Evolutionary conservation across 495 filamentous ascomycete species (phyloP).

Genomic region (Rusavskia elegans): DNA sequence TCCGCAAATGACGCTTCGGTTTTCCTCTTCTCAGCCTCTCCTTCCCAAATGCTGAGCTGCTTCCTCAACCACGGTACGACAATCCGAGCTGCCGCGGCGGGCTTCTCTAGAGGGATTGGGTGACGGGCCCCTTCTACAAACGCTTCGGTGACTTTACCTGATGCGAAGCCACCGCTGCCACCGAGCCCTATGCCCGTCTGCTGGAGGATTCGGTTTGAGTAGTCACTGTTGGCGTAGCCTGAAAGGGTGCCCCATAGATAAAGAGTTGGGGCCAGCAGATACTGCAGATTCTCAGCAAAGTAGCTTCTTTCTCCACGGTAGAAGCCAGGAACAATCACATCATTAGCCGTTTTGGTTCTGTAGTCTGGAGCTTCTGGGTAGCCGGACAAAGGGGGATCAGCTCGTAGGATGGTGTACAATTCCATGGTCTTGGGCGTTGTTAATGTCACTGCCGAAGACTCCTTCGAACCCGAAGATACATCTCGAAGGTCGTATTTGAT

Average conservation of each 20-base stretch:
- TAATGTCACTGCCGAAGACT: constrained; percentile 27
- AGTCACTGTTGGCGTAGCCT: neutral
- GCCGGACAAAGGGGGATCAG: neutral
- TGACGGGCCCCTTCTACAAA: constrained; percentile 1
- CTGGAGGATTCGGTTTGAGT: neutral
- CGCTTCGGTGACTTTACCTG: neutral
- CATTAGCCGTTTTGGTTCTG: neutral
- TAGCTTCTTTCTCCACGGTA: constrained; percentile 1
- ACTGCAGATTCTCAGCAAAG: neutral
- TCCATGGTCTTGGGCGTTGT: constrained; percentile 51
- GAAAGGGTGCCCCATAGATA: constrained; percentile 1
- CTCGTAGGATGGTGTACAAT: constrained; percentile 20
- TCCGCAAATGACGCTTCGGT: neutral
- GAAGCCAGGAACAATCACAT: neutral
- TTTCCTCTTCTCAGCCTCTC: neutral
- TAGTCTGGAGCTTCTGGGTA: constrained; percentile 1
- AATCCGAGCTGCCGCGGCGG: neutral
- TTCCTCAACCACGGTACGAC: neutral
- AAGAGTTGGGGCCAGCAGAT: neutral
- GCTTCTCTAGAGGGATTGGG: constrained; percentile 3
- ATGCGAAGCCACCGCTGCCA: constrained; percentile 6
- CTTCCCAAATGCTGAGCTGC: neutral
- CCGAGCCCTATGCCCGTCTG: constrained; percentile 1
- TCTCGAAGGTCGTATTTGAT: constrained; percentile 14
- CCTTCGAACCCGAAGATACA: constrained; percentile 1